Base-by-base conservation (phyloP, 1,284 basidiomycete genomes). In the Wallemia hederae region DNA sequence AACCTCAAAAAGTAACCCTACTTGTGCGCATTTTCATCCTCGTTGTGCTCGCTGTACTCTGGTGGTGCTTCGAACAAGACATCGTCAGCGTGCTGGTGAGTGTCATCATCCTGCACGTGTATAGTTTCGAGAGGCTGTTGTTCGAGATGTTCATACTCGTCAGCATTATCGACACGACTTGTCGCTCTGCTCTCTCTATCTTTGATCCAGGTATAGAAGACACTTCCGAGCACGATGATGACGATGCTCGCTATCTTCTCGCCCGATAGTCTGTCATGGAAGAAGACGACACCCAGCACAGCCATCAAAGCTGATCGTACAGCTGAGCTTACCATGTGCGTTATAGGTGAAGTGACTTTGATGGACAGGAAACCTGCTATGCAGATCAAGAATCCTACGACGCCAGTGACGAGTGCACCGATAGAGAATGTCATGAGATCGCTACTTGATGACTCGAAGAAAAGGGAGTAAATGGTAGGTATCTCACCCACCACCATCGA, bases 281-380 rank as follows among this genome's bases (percentile, higher is more conserved):
- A 89, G 17, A 85, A 65, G 78, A 76, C 81, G 68, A 82, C 74
- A 27, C 80, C 83, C 19, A 89, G 74, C 58, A 85, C 67, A 1
- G 84, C 84, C 17, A 80, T 82, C 0, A 85, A 79, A 26, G 89
- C 86, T 22, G 85, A 85, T 55, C 80, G 81, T 26, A 85, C 82
- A 56, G 85, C 85, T 15, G 84, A 85, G 7, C 84, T 86, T 28
- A 89, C 75, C 87, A 90, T 90, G 70, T 90, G 86, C 1, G 86
- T 88, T 68, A 89, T 85, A 17, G 86, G 86, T 1, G 85, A 89
- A 1, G 87, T 90, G 62, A 90, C 81, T 70, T 90, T 87, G 74
- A 90, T 89, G 27, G 83, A 85, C 57, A 90, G 76, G 61, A 86
- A 72, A 63, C 83, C 84, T n/a, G 87, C 86, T 62, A 90, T 79